phyloP scores from a whole-genome alignment of 2,329 filamentous ascomycete species.

The Fusarium zealandicum region DNA sequence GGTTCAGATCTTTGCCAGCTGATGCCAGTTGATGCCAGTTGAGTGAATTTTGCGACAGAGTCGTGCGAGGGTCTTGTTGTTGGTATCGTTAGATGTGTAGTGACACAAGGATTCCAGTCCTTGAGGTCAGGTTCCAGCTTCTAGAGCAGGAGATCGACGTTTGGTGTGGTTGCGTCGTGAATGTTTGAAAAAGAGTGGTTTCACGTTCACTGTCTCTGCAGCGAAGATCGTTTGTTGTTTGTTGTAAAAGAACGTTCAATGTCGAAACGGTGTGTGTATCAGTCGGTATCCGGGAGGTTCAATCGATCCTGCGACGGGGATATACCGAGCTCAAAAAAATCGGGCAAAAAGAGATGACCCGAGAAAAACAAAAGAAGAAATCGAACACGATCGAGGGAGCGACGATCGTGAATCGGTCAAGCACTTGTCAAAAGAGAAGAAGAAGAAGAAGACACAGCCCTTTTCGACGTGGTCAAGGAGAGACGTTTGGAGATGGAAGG shows the following conservation, averaged over 20 bases:
- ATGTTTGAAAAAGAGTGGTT: conserved; percentile 29
- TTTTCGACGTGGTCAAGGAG: conserved; percentile 36
- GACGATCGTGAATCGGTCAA: conserved; percentile 30
- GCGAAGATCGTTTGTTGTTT: conserved; percentile 20
- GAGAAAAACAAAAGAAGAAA: conserved; percentile 16
- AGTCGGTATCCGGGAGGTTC: conserved; percentile 33
- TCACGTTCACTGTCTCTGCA: conserved; percentile 22
- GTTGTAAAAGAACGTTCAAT: conserved; percentile 42
- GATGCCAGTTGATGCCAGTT: conserved; percentile 18
- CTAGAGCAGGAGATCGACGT: conserved; percentile 24
- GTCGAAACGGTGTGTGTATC: conserved; percentile 39
- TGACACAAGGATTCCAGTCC: conserved; percentile 42
- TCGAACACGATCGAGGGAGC: conserved; percentile 32
- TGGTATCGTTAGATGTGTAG: conserved; percentile 22
- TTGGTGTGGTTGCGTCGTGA: conserved; percentile 24
- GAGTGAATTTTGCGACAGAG: conserved; percentile 24
- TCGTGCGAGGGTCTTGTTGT: conserved; percentile 20
- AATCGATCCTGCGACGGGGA: conserved; percentile 43
- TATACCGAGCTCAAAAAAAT: conserved; percentile 27
- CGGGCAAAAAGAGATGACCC: conserved; percentile 7
- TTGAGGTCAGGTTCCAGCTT: conserved; percentile 32
- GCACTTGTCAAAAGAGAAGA: conserved; percentile 29
- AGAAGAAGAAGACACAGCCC: conserved; percentile 39
- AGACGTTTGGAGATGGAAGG: conserved; percentile 29
- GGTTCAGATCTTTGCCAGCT: conserved; percentile 17